Base-by-base conservation (phyloP, 306 rosid genomes). In the Pyrus bretschneideri region DNA sequence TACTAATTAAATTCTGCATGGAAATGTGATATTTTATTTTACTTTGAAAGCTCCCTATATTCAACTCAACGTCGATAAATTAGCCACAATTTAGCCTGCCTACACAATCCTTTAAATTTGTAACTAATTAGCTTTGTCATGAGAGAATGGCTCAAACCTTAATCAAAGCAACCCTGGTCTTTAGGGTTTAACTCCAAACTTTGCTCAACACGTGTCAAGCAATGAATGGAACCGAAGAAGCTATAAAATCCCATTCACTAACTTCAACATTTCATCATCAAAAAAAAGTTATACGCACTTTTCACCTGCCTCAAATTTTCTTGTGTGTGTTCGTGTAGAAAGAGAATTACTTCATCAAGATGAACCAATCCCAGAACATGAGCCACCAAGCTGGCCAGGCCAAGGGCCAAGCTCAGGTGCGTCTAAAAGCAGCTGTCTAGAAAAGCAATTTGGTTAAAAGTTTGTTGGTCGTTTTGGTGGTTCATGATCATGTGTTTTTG, bases 351-450 rank as follows among this genome's bases (percentile, higher is more conserved):
- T 14, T 2, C 21, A 84, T 15, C 64, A 82, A 49, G 27, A 86
- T 84, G 90, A 31, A 88, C 59, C 73, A 68, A 63, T 76, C 83
- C 38, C 78, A 89, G 22, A 72, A 71, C 11, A 3, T 42, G 7
- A 77, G 81, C 74, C 29, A 70, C 0, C 84, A 88, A 80, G 87
- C 88, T 15, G 87, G 87, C 60, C 82, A 81, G 76, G 82, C 78
- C 71, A 62, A 44, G 29, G 88, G 89, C 70, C 86, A 88, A 13
- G 79, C 77, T 61, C 44, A 73, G 69, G 77, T 73, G 45, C 27
- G 21, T 51, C 27, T 46, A 21, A 2, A 27, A 35, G 52, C 9
- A 29, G 38, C 29, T 72, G 22, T 45, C 33, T 25, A 51, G 40
- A 18, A 51, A 27, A 52, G 10, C 5, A 14, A 0, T 29, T 4